phyloP scores from a whole-genome alignment of 257 asterid genomes.

The Verbena officinalis region DNA sequence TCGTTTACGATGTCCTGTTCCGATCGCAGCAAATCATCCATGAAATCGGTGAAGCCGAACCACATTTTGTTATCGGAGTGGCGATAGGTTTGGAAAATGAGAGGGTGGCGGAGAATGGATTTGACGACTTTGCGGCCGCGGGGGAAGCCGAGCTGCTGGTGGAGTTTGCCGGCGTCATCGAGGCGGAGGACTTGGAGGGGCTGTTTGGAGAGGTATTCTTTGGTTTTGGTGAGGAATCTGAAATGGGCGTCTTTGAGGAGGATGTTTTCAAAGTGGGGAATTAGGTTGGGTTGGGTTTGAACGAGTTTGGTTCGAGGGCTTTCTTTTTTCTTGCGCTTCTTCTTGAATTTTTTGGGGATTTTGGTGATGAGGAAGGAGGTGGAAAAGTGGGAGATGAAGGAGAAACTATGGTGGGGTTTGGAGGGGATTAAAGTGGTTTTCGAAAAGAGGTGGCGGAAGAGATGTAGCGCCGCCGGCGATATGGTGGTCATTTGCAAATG shows the following conservation, averaged over 20 bases:
- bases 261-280: conserved; percentile 61
- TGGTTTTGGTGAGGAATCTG: conserved; percentile 77
- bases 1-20: conserved; percentile 45
- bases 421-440: conserved; percentile 35
- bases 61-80: conserved; percentile 75
- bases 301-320: conserved; percentile 75
- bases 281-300: conserved; percentile 72
- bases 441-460: conserved; percentile 43
- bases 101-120: conserved; percentile 76
- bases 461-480: conserved; percentile 20
- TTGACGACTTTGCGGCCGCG: conserved; percentile 77
- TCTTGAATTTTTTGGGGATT: conserved; percentile 80
- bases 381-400: conserved; percentile 51
- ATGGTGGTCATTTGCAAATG: background rate
- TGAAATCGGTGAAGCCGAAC: conserved; percentile 82
- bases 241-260: conserved; percentile 63
- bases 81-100: conserved; percentile 65
- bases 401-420: conserved; percentile 27
- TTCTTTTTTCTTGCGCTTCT: conserved; percentile 67
- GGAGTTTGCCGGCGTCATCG: conserved; percentile 81
- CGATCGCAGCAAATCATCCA: conserved; percentile 49
- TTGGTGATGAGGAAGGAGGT: conserved; percentile 87
- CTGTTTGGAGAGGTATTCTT: conserved; percentile 77
- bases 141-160: conserved; percentile 88
- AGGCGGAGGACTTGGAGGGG: conserved; percentile 68